Evolutionary conservation across 306 rosid species (phyloP), one percentile per base, ranked within the genome.

Genomic region (Vigna hirtella): DNA sequence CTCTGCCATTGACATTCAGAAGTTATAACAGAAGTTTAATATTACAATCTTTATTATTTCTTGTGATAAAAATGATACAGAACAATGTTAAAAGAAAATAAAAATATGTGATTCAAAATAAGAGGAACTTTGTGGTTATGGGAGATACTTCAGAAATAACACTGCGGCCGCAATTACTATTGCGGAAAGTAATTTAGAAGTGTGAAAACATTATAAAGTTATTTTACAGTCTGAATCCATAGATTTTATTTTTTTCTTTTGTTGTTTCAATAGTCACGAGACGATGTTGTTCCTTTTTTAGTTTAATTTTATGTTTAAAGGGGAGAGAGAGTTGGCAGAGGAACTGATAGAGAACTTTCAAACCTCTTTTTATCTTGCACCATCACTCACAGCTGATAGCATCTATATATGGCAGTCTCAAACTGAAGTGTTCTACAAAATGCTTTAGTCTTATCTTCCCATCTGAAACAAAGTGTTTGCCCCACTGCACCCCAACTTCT

Each of bases 261-360:
- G 0, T 18, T 70, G 78, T 66, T 88, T 89, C 79, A 74, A 83
- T 76, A 86, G 93, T 94, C 95, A 92, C 93, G 97, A 94, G 97
- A 88, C 81, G 38, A 30, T 30, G 72, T 86, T 89, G 90, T 81
- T 88, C 79, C 72, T 76, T 86, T 81, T 88, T 79, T 85, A 83
- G 76, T 89, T 88, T 83, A 84, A 79, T 81, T 87, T 75, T 36
- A 40, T 85, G 80, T 52, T 22, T 55, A 20, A 57, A 76, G 59
- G 82, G 73, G 70, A 70, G 83, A 59, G 88, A 30, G 40, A 5
- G 5, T 18, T 90, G 98, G 91, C 98, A 93, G 97, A 89, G 52
- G 83, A 92, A 94, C 97, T 92, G 97, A 94, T 90, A 88, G 98
- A 92, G 90, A 92, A 92, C 93, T 92, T 92, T 94, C 95, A 94